Conservation (phyloP, 192 early-diverging fungal species). For the Coemansia sp. region DNA sequence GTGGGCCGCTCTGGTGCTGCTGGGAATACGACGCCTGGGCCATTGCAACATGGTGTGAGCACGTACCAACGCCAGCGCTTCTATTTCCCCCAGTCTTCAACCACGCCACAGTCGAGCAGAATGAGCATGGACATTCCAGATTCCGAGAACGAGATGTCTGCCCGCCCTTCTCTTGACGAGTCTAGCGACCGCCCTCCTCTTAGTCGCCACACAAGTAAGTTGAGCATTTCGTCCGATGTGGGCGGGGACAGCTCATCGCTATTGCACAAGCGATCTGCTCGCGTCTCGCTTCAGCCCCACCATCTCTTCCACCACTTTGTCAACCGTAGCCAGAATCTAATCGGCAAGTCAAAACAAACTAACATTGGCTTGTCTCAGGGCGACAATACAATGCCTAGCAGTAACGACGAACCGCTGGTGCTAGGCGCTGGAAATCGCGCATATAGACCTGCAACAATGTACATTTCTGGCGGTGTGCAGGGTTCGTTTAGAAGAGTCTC, state of each 20-base stretch:
- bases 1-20: conserved; percentile 24
- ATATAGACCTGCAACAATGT: conserved; percentile 48
- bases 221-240: conserved; percentile 47
- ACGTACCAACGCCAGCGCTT: conserved; percentile 33
- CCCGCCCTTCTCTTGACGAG: conserved; percentile 52
- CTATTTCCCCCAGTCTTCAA: conserved; percentile 26
- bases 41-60: conserved; percentile 1
- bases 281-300: conserved; percentile 46
- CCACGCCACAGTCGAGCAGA: conserved; percentile 25
- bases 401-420: conserved; percentile 4
- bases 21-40: conserved; percentile 3
- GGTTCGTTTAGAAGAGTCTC: conserved; percentile 26
- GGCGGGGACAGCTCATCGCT: conserved; percentile 15
- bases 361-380: neutral
- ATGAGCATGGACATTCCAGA: conserved; percentile 37
- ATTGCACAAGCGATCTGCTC: conserved; percentile 18
- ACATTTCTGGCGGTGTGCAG: conserved; percentile 18
- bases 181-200: conserved; percentile 32
- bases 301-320: conserved; percentile 28
- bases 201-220: conserved; percentile 39
- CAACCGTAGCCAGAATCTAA: conserved; percentile 5
- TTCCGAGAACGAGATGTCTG: conserved; percentile 37
- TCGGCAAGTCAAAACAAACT: conserved; percentile 7
- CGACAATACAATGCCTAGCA: neutral
- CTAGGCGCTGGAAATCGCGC: conserved; percentile 11